phyloP scores from a whole-genome alignment of 257 asterid genomes.

The Nicotiana tomentosiformis region DNA sequence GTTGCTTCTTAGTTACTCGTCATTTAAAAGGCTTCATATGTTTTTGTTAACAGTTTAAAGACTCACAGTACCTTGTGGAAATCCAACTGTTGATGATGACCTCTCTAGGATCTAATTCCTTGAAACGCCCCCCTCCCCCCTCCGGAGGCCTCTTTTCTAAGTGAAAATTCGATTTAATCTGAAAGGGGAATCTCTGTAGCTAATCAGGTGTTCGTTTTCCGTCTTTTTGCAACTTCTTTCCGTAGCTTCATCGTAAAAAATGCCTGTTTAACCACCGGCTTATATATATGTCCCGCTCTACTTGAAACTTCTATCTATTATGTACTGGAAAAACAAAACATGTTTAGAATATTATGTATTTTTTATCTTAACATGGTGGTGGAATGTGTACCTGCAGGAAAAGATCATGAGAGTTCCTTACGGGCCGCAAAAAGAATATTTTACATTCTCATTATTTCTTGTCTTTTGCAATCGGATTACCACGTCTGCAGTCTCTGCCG shows the following conservation, averaged over 20 bases:
- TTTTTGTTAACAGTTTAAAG: background rate
- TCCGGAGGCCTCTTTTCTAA: background rate
- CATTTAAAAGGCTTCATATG: background rate
- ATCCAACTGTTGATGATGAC: background rate
- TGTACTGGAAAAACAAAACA: constrained; percentile 2
- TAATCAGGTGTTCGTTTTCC: background rate
- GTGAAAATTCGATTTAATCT: background rate
- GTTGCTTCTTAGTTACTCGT: background rate
- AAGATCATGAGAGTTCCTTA: constrained; percentile 96
- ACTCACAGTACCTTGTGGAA: background rate
- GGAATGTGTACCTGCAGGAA: constrained; percentile 55
- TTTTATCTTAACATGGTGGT: constrained; percentile 10
- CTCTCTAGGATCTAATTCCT: background rate
- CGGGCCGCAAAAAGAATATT: constrained; percentile 75
- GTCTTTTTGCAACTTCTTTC: background rate
- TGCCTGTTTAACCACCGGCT: background rate
- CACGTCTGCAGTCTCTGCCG: constrained; percentile 92
- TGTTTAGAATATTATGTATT: background rate
- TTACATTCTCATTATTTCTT: constrained; percentile 77
- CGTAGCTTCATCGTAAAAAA: background rate
- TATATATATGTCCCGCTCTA: background rate
- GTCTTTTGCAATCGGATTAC: constrained; percentile 97
- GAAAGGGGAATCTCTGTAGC: background rate
- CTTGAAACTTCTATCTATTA: background rate
- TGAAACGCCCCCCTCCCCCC: background rate